A percentile compares a stretch with the other conserved stretches of the same genome.
These are phyloP conservation scores for Barbatosphaeria neglecta DNA, from an alignment of 495 filamentous ascomycete genomes.

Conservation along the genomic window DNA sequence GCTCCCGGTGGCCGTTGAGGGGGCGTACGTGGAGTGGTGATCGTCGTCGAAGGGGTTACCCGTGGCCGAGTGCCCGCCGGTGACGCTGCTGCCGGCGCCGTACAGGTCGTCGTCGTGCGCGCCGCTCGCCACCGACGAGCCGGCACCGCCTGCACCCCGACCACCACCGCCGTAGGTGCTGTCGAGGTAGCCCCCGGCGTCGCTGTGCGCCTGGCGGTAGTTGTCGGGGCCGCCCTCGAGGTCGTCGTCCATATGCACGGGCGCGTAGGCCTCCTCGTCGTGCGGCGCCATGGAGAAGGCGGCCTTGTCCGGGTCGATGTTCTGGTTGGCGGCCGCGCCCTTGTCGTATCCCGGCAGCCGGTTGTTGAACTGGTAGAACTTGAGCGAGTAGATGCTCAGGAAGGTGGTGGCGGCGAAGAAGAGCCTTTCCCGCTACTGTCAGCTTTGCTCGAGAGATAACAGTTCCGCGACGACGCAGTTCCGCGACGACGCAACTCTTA, in stretches of 20 bases:
- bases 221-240: constrained; percentile 22
- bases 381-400: constrained; percentile 65
- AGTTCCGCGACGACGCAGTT: no score
- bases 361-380: constrained; percentile 68
- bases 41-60: constrained; percentile 31
- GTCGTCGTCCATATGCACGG: constrained; percentile 31
- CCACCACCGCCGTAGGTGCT: constrained; percentile 4
- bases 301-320: constrained; percentile 47
- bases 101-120: constrained; percentile 11
- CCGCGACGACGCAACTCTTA: not conserved
- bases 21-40: constrained; percentile 21
- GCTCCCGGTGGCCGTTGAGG: constrained; percentile 4
- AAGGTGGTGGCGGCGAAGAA: constrained; percentile 60
- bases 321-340: constrained; percentile 33
- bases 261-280: constrained; percentile 41
- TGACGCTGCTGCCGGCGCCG: constrained; percentile 1
- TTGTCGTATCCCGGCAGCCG: constrained; percentile 59
- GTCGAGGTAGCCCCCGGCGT: not conserved
- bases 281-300: constrained; percentile 45
- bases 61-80: constrained; percentile 6
- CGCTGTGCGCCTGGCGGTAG: no score
- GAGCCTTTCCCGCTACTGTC: constrained; percentile 40
- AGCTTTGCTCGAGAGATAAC: no score
- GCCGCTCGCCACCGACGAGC: constrained; percentile 15
- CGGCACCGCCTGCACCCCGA: constrained; percentile 1